Evolutionary conservation across 164 flowering plant species (phyloP), one percentile per base, ranked within the genome.

Genomic region (Stephania cephalantha): DNA sequence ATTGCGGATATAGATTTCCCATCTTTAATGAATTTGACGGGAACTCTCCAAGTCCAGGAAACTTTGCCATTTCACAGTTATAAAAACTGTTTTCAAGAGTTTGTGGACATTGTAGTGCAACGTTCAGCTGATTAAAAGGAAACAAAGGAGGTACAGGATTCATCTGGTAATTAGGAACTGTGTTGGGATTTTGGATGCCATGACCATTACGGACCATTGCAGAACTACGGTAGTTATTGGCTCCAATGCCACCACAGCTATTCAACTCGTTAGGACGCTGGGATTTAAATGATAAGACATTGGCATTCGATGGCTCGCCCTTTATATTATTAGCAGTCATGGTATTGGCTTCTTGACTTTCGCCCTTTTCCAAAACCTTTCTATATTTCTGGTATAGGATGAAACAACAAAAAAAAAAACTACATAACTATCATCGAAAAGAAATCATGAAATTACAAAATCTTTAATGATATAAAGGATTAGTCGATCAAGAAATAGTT

Each of bases 301-400:
- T 9, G 20, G 53, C 18, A 63, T 22, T 74, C 64, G n/a, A 66
- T 20, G 65, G 69, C 5, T 70, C 71, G n/a, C 48, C 66, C 25
- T 11, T 67, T 45, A 46, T 69, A 45, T 30, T 74, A 58, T 73
- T n/a, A 71, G 72, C 42, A 22, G 25, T 17, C 10, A 8, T 25
- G 42, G 7, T 68, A 45, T 73, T 42, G 45, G 67, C 71, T 48
- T 73, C 29, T 58, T 73, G 77, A 65, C 29, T 55, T 67, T n/a
- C 55, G 22, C 31, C 65, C 79, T 69, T 77, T 35, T 74, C 74
- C 53, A 83, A 45, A 63, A 50, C 74, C 15, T 35, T 74, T 72
- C 86, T 78, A 35, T 42, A 80, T 69, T 84, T 83, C 85, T 83
- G 18, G 71, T 30, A 65, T 20, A 18, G 77, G 29, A 50, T 7